Evolutionary conservation across 2,329 filamentous ascomycete species (phyloP).

Genomic region (Aphanoascus verrucosus): DNA sequence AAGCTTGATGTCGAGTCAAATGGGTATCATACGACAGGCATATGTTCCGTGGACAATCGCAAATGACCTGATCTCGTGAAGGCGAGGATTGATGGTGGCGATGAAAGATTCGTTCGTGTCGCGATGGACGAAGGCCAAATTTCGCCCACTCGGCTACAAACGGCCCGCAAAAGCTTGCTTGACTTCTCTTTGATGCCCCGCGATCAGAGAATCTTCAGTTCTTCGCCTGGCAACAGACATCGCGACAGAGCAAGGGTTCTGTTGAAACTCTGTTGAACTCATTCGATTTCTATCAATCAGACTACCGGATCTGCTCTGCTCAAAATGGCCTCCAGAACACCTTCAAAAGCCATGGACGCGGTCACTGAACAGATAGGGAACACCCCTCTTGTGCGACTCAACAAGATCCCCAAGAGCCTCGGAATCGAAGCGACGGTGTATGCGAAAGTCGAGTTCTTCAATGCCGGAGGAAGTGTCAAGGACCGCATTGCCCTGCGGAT

Average conservation of each 20-base stretch:
- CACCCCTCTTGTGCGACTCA: slow-evolving; percentile 87
- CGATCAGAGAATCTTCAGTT: neutral
- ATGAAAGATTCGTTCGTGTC: neutral
- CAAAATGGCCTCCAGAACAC: slow-evolving; percentile 22
- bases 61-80: too few species aligned
- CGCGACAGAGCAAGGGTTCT: neutral
- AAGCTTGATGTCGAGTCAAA: too few species aligned
- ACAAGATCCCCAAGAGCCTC: slow-evolving; percentile 81
- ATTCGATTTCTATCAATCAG: neutral
- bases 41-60: too few species aligned
- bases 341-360: slow-evolving; percentile 49
- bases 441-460: slow-evolving; percentile 87
- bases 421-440: slow-evolving; percentile 84
- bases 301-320: neutral
- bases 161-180: slow-evolving; percentile 6
- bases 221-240: neutral
- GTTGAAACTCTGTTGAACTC: neutral
- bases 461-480: slow-evolving; percentile 87
- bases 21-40: too few species aligned
- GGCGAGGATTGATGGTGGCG: too few species aligned
- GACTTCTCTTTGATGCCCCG: neutral
- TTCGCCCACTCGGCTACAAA: slow-evolving; percentile 2
- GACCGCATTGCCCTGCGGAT: slow-evolving; percentile 93
- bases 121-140: neutral
- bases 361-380: slow-evolving; percentile 87